Percentiles rank a stretch among this genome's conserved stretches.
Evolutionary conservation across 345 rosid species (phyloP).

Genomic region (Hibiscus trionum): DNA sequence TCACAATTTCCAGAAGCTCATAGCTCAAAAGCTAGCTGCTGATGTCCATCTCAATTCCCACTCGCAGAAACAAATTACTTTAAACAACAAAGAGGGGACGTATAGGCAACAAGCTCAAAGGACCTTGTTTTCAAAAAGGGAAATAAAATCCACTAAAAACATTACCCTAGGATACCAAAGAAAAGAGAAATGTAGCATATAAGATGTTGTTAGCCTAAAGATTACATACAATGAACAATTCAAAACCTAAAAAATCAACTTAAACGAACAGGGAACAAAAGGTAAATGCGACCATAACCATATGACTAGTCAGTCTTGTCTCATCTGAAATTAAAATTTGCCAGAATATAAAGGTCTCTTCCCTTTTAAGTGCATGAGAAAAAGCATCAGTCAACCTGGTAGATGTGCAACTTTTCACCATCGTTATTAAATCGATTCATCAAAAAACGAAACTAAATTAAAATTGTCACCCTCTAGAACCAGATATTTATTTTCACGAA

Average conservation of each 20-base stretch:
- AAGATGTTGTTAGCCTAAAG: not conserved
- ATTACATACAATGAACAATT: not conserved
- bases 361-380: not conserved
- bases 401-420: not conserved
- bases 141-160: not conserved
- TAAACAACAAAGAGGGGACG: not conserved
- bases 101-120: not conserved
- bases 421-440: not conserved
- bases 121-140: not conserved
- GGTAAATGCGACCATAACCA: not conserved
- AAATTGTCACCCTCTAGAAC: not conserved
- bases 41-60: not conserved
- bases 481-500: not conserved
- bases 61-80: not conserved
- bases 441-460: not conserved
- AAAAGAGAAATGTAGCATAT: not conserved
- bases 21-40: not conserved
- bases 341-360: not conserved
- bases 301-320: not conserved
- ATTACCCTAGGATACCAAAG: not conserved
- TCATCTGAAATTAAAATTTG: not conserved
- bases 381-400: not conserved
- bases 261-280: not conserved
- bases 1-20: not conserved
- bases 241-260: not conserved